Evolutionary conservation across 306 rosid species (phyloP).

Genomic region (Cyclanthera cordifolia): DNA sequence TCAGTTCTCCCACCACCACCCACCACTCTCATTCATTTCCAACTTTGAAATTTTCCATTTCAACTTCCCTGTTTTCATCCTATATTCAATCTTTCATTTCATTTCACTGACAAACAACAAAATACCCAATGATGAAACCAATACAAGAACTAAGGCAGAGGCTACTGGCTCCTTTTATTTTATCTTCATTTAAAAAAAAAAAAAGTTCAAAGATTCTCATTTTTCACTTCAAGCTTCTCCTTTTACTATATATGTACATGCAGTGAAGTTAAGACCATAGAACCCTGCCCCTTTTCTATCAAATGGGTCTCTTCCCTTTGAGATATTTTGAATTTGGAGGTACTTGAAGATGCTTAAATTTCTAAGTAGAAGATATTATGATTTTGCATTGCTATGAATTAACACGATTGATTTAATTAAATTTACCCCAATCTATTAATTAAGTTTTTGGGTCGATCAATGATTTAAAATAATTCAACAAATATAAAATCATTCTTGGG

Average conservation of each 20-base stretch:
- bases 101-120: conserved; percentile 1
- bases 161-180: neutral
- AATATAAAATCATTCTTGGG: no score
- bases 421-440: no score
- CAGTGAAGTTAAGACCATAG: no score
- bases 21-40: neutral
- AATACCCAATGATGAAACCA: neutral
- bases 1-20: conserved; percentile 5
- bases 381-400: neutral
- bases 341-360: neutral
- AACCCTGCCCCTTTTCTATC: neutral
- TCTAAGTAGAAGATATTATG: neutral
- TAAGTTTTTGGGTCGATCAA: no score
- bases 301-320: neutral
- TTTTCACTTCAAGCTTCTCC: neutral
- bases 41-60: neutral
- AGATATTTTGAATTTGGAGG: no score
- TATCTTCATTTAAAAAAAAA: no score
- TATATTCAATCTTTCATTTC: neutral
- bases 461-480: no score
- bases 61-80: neutral
- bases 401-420: no score
- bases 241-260: neutral
- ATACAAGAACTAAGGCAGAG: neutral
- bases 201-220: neutral